Evolutionary conservation across 495 filamentous ascomycete species (phyloP), one percentile per base, ranked within the genome.

Genomic region (Penicillium chermesinum): DNA sequence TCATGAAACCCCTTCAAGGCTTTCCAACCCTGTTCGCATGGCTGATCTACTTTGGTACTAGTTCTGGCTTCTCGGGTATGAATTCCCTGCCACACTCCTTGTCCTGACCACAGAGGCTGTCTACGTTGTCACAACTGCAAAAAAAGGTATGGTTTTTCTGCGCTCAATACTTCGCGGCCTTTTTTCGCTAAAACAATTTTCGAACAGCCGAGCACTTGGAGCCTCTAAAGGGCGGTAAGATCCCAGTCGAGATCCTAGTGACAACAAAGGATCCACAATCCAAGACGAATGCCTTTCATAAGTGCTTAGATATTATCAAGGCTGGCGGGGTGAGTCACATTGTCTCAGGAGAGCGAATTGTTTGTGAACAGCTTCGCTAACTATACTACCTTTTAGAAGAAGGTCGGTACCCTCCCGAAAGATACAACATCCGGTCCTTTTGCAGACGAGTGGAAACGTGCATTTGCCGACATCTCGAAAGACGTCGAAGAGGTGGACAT

Each of bases 1-100:
- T 25, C n/a, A 32, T 12, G 14, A 9, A n/a, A n/a, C n/a, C 25
- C n/a, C 19, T 20, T 0, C 25, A 35, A n/a, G n/a, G n/a, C n/a
- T n/a, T n/a, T n/a, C n/a, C n/a, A n/a, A n/a, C n/a, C n/a, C n/a
- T n/a, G n/a, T n/a, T n/a, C n/a, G n/a, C n/a, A n/a, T 30, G 25
- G 10, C 25, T 30, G 25, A 60, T 21, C 1, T 15, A 37, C 12
- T 19, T 27, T n/a, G 8, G 19, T 3, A 52, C 34, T 70, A 98
- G 89, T 95, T 96, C 71, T 99, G 93, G 93, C 77, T 99, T 40
- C 79, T 99, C 49, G 93, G 93, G 53, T 99, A 97, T 75, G 93
- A 99, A 63, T 99, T 99, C 58, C 93, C 93, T 36, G 89, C 93
- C 12, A 97, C 93, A 0, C 76, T 97, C 34, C 85, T 99, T 67